A percentile compares a stretch with the other conserved stretches of the same genome.
These are phyloP conservation scores for Nemania abortiva DNA, from an alignment of 2,329 filamentous ascomycete species.

Conservation along the genomic window DNA sequence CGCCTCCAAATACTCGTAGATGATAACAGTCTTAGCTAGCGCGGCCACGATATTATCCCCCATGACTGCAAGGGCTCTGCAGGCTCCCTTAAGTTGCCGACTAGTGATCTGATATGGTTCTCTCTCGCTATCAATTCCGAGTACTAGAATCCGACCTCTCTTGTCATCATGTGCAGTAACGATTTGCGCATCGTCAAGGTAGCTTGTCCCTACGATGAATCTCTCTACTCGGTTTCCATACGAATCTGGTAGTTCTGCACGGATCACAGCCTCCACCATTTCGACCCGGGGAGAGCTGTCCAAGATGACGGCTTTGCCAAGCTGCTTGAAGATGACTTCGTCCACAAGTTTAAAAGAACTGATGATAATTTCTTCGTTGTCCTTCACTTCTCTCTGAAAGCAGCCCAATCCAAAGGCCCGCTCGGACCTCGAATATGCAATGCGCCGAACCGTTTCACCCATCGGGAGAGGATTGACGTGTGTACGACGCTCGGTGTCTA, in stretches of 20 bases:
- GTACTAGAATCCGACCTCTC: constrained; percentile 84
- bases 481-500: constrained; percentile 87
- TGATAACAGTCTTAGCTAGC: constrained; percentile 85
- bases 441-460: constrained; percentile 83
- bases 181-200: constrained; percentile 71
- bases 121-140: constrained; percentile 83
- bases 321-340: constrained; percentile 84
- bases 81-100: constrained; percentile 80
- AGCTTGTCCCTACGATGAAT: constrained; percentile 92
- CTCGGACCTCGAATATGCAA: constrained; percentile 84
- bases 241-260: constrained; percentile 75
- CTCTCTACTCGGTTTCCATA: constrained; percentile 73
- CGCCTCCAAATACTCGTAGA: constrained; percentile 68
- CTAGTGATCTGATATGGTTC: constrained; percentile 79
- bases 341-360: constrained; percentile 92
- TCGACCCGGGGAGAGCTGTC: constrained; percentile 66
- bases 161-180: constrained; percentile 58
- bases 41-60: constrained; percentile 84
- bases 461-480: constrained; percentile 86
- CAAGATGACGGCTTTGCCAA: constrained; percentile 77
- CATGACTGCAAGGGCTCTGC: constrained; percentile 80
- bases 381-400: constrained; percentile 77
- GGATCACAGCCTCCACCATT: constrained; percentile 85
- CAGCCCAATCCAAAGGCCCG: constrained; percentile 90
- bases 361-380: constrained; percentile 79